Percentiles rank a stretch among this genome's conserved stretches.
phyloP scores from a whole-genome alignment of 495 filamentous ascomycete genomes.

The Aspergillus haitiensis region DNA sequence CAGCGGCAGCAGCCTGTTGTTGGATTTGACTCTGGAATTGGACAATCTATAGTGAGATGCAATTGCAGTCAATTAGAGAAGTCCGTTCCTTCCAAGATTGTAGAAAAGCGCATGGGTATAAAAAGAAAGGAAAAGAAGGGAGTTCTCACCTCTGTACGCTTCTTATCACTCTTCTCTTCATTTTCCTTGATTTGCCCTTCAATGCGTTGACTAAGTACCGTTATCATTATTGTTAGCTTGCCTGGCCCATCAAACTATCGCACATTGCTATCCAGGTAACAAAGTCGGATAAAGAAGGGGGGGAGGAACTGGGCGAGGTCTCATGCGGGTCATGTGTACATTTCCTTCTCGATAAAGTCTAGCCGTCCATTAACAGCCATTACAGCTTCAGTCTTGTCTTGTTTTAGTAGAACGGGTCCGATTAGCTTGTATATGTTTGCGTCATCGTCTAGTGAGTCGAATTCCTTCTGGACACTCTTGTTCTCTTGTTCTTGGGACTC shows the following conservation, averaged over 20 bases:
- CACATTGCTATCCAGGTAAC: neutral
- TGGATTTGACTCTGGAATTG: conserved; percentile 47
- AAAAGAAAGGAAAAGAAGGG: neutral
- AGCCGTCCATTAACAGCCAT: conserved; percentile 87
- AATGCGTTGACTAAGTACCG: conserved; percentile 65
- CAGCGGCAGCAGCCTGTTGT: conserved; percentile 37
- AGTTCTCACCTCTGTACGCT: conserved; percentile 64
- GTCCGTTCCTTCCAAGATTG: neutral
- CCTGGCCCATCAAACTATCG: neutral
- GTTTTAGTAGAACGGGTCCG: conserved; percentile 90
- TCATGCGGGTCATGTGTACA: conserved; percentile 72
- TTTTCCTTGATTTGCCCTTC: conserved; percentile 78
- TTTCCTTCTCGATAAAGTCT: conserved; percentile 91
- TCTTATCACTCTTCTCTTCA: conserved; percentile 78
- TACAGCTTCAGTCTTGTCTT: conserved; percentile 82
- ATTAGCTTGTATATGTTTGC: conserved; percentile 94
- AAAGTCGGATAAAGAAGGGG: neutral
- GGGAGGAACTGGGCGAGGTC: neutral
- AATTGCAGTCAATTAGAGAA: conserved; percentile 19
- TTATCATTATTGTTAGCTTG: neutral
- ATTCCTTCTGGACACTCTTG: conserved; percentile 87
- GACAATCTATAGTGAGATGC: conserved; percentile 35
- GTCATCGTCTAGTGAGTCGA: conserved; percentile 70
- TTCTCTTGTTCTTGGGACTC: conserved; percentile 96
- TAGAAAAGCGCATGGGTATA: neutral